Base-by-base conservation (phyloP, 2,329 filamentous ascomycete species). In the Chaetomiaceae sp. region DNA sequence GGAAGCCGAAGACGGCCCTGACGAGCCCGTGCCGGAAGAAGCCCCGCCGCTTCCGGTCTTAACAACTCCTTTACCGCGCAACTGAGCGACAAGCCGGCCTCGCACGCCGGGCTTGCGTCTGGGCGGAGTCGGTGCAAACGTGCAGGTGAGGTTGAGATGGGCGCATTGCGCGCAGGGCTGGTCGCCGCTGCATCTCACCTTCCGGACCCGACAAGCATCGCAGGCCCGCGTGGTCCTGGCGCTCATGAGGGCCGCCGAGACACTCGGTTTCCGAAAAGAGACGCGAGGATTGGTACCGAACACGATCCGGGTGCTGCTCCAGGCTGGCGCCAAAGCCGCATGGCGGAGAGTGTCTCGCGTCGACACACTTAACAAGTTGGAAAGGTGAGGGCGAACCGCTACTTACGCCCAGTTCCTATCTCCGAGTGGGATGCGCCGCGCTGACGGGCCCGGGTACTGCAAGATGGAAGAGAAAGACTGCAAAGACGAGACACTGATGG, bases 71-170 rank as follows among this genome's bases (percentile, higher is more conserved):
- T 33, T 22, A 14, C 22, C 35, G 43, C 43, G 43, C n/a, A 45
- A 30, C 29, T 45, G 36, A 17, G 43, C 43, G 14, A 45, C 43
- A 3, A 45, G 29, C n/a, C 20, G 36, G 20, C 43, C 43, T n/a
- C 43, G 36, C 27, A 39, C 43, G 11, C 36, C 43, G 15, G 36
- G 36, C 19, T 39, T 45, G 11, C 43, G 43, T 20, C 27, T 45
- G 15, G 36, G 11, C 3, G 43, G 43, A 1, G 36, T 20, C n/a
- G 43, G 43, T 14, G 43, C 36, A 35, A 45, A 45, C 29, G 29
- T 34, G 43, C 43, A 45, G 11, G 43, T 12, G 15, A 45, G 43
- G 29, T 45, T 45, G 36, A 45, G 43, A 17, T 45, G 43, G 29
- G 43, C 27, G 36, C 43, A 45, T 17, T 45, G 43, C 19, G 43